Percentiles rank a stretch among this genome's conserved stretches.
Evolutionary conservation across 1,139 yeast species (phyloP).

Genomic region (Fermentozyma sake): DNA sequence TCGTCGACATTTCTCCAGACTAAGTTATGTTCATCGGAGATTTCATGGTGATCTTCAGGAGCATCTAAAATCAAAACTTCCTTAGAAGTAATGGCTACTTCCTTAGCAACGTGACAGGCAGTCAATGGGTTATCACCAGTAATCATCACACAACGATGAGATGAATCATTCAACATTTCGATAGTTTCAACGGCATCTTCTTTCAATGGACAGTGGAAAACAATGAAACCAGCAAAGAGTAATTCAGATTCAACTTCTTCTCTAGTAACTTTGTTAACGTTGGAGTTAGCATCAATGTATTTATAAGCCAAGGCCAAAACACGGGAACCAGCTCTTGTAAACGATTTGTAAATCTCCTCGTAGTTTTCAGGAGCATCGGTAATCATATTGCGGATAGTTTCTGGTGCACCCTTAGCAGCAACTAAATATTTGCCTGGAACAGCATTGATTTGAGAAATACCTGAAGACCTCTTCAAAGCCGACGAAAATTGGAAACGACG

Average conservation of each 20-base stretch:
- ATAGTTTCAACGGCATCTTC: slow-evolving; percentile 88
- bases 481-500: slow-evolving; percentile 98
- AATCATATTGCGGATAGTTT: slow-evolving; percentile 81
- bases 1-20: slow-evolving; percentile 88
- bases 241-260: slow-evolving; percentile 71
- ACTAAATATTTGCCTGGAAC: slow-evolving; percentile 58
- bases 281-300: slow-evolving; percentile 50
- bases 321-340: slow-evolving; percentile 94
- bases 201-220: slow-evolving; percentile 96
- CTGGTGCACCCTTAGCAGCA: slow-evolving; percentile 99
- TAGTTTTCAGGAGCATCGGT: slow-evolving; percentile 68
- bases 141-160: slow-evolving; percentile 95
- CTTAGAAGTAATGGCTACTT: slow-evolving; percentile 77
- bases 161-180: slow-evolving; percentile 88
- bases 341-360: slow-evolving; percentile 83
- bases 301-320: slow-evolving; percentile 93
- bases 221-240: slow-evolving; percentile 86
- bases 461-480: slow-evolving; percentile 90
- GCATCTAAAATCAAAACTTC: slow-evolving; percentile 85
- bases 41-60: slow-evolving; percentile 62
- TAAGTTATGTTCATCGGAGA: slow-evolving; percentile 52
- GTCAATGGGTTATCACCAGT: slow-evolving; percentile 99
- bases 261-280: slow-evolving; percentile 57
- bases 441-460: slow-evolving; percentile 63
- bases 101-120: slow-evolving; percentile 96